A percentile compares a stretch with the other conserved stretches of the same genome.
phyloP scores from a whole-genome alignment of 352 stramenopile species.

The Phytophthora pisi region DNA sequence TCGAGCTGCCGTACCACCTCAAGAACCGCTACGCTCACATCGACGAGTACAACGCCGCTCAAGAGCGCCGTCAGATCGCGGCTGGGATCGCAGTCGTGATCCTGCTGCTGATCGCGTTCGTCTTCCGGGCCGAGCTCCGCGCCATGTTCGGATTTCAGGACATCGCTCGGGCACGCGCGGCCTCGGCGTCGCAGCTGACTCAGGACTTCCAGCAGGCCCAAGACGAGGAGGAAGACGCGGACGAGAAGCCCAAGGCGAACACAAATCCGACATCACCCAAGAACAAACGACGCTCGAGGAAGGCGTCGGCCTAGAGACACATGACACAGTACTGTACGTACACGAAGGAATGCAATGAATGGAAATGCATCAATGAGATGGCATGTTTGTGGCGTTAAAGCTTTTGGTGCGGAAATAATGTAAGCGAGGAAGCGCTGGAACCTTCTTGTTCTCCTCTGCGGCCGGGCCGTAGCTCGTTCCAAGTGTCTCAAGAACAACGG shows the following conservation, averaged over 20 bases:
- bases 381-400: conserved; percentile 22
- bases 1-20: conserved; percentile 90
- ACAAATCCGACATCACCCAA: conserved; percentile 3
- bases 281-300: conserved; percentile 17
- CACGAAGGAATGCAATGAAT: conserved; percentile 11
- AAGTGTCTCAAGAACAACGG: neutral
- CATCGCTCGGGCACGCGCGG: conserved; percentile 63
- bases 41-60: conserved; percentile 71
- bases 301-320: conserved; percentile 16
- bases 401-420: conserved; percentile 28
- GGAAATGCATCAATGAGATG: conserved; percentile 8
- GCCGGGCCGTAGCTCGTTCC: conserved; percentile 3
- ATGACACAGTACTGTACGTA: conserved; percentile 6
- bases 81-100: conserved; percentile 36
- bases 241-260: neutral
- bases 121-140: conserved; percentile 62
- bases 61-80: conserved; percentile 50
- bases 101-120: conserved; percentile 47
- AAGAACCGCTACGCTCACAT: conserved; percentile 89
- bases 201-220: conserved; percentile 51
- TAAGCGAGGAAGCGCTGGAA: conserved; percentile 13
- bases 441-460: conserved; percentile 4
- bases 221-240: conserved; percentile 6
- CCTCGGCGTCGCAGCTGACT: conserved; percentile 68
- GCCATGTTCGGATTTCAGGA: conserved; percentile 74